These are phyloP conservation scores for Magnolia officinalis DNA, from an alignment of 164 flowering plant genomes.

Conservation along the genomic window DNA sequence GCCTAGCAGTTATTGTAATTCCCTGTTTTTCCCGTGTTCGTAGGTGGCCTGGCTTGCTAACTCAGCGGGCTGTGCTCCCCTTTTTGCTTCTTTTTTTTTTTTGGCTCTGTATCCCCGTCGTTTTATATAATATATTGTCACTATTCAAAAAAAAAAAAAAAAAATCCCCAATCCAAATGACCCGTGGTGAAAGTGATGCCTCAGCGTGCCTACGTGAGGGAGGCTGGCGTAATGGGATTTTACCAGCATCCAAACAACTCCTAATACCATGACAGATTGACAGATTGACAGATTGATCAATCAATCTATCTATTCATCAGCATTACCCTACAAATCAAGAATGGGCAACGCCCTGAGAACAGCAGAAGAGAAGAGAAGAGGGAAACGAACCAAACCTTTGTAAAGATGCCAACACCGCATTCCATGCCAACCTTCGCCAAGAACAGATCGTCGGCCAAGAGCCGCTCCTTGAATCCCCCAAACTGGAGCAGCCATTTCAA, in stretches of 20 bases:
- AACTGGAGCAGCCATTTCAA: constrained; percentile 49
- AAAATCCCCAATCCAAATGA: no score
- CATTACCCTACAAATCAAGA: background rate
- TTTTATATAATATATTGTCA: no score
- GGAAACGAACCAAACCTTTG: constrained; percentile 34
- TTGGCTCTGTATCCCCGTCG: no score
- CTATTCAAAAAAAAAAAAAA: no score
- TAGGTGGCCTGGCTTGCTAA: no score
- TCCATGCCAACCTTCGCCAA: constrained; percentile 53
- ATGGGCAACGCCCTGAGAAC: background rate
- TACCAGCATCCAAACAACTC: background rate
- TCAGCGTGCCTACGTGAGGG: no score
- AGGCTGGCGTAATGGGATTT: background rate
- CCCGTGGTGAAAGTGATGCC: no score
- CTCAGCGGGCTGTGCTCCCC: no score
- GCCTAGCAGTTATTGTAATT: no score
- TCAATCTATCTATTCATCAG: background rate
- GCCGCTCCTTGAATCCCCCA: constrained; percentile 55
- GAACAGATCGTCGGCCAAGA: constrained; percentile 62
- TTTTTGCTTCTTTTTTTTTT: no score
- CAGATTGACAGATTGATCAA: background rate
- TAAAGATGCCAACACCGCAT: constrained; percentile 56
- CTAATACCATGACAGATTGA: background rate
- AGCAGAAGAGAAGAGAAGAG: background rate
- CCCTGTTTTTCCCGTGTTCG: no score